Evolutionary conservation across 495 filamentous ascomycete genomes (phyloP).

Genomic region (Bryoglossum gracile): DNA sequence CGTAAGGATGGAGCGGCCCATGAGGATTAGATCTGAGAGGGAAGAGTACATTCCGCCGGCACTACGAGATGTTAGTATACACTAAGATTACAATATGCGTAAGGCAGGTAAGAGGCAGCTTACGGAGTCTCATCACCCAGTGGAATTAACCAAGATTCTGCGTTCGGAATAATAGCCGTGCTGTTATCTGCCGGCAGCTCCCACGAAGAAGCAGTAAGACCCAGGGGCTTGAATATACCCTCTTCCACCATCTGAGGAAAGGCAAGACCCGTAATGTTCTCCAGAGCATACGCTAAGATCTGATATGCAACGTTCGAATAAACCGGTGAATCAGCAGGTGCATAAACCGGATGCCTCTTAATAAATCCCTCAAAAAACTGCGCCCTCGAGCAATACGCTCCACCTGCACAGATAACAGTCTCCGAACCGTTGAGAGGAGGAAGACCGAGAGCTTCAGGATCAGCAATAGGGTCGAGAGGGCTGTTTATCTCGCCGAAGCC

Average conservation of each 20-base stretch:
- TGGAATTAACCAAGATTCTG: slow-evolving; percentile 6
- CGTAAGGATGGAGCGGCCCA: slow-evolving; percentile 49
- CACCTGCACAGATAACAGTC: slow-evolving; percentile 34
- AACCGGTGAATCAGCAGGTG: slow-evolving; percentile 40
- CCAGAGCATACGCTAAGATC: slow-evolving; percentile 47
- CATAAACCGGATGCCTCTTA: slow-evolving; percentile 39
- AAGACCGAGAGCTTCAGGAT: slow-evolving; percentile 34
- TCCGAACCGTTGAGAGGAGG: slow-evolving; percentile 37
- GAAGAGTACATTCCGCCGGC: slow-evolving; percentile 54
- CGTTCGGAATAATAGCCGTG: slow-evolving; percentile 31
- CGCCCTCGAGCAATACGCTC: slow-evolving; percentile 21
- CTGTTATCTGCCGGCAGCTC: slow-evolving; percentile 25
- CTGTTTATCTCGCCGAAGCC: slow-evolving; percentile 44
- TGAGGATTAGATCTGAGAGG: slow-evolving; percentile 39
- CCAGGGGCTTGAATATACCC: slow-evolving; percentile 38
- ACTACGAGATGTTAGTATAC: slow-evolving; percentile 23
- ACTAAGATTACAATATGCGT: too few relatives aligned
- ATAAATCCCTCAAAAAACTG: slow-evolving; percentile 48
- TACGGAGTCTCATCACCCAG: slow-evolving; percentile 23
- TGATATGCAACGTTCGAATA: slow-evolving; percentile 52
- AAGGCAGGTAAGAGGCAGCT: slow-evolving; percentile 1
- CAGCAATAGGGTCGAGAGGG: slow-evolving; percentile 33
- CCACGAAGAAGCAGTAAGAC: slow-evolving; percentile 35
- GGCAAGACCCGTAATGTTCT: slow-evolving; percentile 41
- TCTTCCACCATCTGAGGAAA: slow-evolving; percentile 39